phyloP scores from a whole-genome alignment of 2,329 filamentous ascomycete genomes.

The Phaeoacremonium minimum region DNA sequence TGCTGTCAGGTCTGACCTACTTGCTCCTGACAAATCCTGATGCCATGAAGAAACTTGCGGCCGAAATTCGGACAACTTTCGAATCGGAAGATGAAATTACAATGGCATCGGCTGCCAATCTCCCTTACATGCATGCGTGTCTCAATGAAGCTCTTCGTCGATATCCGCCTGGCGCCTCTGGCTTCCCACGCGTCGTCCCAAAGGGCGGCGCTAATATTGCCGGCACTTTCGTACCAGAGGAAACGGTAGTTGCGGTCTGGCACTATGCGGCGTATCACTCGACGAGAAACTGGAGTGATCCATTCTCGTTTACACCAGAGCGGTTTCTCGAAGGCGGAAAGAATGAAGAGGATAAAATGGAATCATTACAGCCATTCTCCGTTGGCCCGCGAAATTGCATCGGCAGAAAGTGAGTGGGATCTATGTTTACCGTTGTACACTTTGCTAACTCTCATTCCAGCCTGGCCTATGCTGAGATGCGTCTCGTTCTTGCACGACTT shows the following conservation, averaged over 20 bases:
- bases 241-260: slow-evolving; percentile 32
- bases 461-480: slow-evolving; percentile 45
- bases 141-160: slow-evolving; percentile 28
- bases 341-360: slow-evolving; percentile 35
- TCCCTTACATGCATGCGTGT: slow-evolving; percentile 29
- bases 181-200: slow-evolving; percentile 21
- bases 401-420: slow-evolving; percentile 42
- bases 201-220: slow-evolving; percentile 24
- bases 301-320: slow-evolving; percentile 41
- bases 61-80: slow-evolving; percentile 32
- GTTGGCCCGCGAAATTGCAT: slow-evolving; percentile 45
- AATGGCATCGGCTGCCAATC: slow-evolving; percentile 18
- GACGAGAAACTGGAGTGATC: slow-evolving; percentile 36
- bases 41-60: slow-evolving; percentile 20
- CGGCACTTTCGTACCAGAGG: slow-evolving; percentile 23
- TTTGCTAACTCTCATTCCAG: slow-evolving; percentile 16
- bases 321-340: slow-evolving; percentile 35
- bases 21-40: slow-evolving; percentile 23
- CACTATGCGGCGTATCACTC: slow-evolving; percentile 41
- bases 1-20: slow-evolving; percentile 20
- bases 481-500: slow-evolving; percentile 40
- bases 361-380: slow-evolving; percentile 42
- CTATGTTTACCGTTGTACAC: no score
- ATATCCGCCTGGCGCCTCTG: slow-evolving; percentile 24
- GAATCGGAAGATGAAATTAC: slow-evolving; percentile 28